Base-by-base conservation (phyloP, 345 rosid species). In the Clarkia xantiana region DNA sequence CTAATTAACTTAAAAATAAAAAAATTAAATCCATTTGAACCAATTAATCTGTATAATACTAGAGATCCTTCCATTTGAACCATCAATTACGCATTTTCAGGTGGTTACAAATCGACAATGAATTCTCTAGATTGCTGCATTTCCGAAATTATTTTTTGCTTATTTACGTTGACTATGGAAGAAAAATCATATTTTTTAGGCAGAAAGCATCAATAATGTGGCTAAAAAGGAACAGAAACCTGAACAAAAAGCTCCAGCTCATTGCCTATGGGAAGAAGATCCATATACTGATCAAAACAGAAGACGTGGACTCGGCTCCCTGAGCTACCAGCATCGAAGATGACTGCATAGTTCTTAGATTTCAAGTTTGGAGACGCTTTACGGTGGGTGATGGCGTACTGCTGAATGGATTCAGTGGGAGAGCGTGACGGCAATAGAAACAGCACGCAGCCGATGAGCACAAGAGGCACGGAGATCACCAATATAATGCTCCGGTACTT, bases 271-370 rank as follows among this genome's bases (percentile, higher is more conserved):
- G 91, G 93, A 51, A 91, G 68, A 51, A 91, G 98, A 91, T 91
- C 93, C 81, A 80, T 53, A 58, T 86, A 77, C 40, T 59, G 77
- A 73, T 91, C 94, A 20, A 91, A 91, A 62, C 98, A 91, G 59
- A 53, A 86, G 43, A 91, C 98, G 49, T 91, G 98, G 11, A 91
- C 98, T 23, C 98, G 74, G 59, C 98, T 91, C 19, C 96, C 96
- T 12, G 98, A 86, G 61, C 96, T 91, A 0, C 98, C 96, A 4
- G 98, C 98, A 20, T 91, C 94, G 42, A 91, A 91, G 42, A 91
- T 63, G 20, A 91, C 94, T 0, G 96, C 94, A 25, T 67, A 91
- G 36, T 58, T 79, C 76, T 55, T 77, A 0, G 71, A 57, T 50
- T 61, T 69, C 11, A 60, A 57, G 45, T 52, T 62, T 0, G 80